Percentiles rank a stretch among this genome's conserved stretches.
Conservation (phyloP, 768 basidiomycete species). For the Artomyces pyxidatus region DNA sequence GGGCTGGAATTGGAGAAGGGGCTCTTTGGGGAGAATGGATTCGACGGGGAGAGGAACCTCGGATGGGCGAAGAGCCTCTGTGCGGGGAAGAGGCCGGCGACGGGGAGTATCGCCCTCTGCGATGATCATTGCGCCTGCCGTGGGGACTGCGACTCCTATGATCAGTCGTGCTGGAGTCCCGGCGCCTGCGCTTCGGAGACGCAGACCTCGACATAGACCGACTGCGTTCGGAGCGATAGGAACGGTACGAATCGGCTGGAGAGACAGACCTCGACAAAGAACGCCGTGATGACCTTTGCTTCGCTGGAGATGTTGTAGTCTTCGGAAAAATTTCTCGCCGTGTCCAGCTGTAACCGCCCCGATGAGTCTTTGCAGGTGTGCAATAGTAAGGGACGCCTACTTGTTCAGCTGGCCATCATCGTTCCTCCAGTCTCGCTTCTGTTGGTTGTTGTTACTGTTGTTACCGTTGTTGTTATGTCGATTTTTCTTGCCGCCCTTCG, state of each 20-base stretch:
- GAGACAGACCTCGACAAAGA: constrained; percentile 52
- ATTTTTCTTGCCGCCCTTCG: constrained; percentile 14
- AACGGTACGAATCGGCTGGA: constrained; percentile 57
- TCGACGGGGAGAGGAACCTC: constrained; percentile 7
- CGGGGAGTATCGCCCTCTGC: constrained; percentile 23
- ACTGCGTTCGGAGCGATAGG: constrained; percentile 54
- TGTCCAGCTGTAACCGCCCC: constrained; percentile 46
- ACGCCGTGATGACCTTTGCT: constrained; percentile 33
- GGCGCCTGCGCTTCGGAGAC: constrained; percentile 53
- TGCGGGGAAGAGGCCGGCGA: constrained; percentile 23
- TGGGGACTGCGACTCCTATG: constrained; percentile 41
- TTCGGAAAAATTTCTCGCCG: constrained; percentile 44
- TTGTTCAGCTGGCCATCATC: constrained; percentile 72
- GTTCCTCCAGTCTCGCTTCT: constrained; percentile 34
- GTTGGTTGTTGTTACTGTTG: constrained; percentile 26
- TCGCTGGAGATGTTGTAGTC: constrained; percentile 28
- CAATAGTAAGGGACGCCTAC: constrained; percentile 33
- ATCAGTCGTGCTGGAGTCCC: constrained; percentile 39
- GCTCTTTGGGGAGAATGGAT: constrained; percentile 1
- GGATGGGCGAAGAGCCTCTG: constrained; percentile 10
- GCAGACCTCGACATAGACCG: constrained; percentile 55
- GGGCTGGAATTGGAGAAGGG: constrained; percentile 7
- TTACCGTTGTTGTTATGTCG: constrained; percentile 25
- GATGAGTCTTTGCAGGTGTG: constrained; percentile 5
- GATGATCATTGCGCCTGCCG: constrained; percentile 34